These are phyloP conservation scores for Agapanthus africanus DNA, from an alignment of 106 monocot genomes.

Conservation along the genomic window DNA sequence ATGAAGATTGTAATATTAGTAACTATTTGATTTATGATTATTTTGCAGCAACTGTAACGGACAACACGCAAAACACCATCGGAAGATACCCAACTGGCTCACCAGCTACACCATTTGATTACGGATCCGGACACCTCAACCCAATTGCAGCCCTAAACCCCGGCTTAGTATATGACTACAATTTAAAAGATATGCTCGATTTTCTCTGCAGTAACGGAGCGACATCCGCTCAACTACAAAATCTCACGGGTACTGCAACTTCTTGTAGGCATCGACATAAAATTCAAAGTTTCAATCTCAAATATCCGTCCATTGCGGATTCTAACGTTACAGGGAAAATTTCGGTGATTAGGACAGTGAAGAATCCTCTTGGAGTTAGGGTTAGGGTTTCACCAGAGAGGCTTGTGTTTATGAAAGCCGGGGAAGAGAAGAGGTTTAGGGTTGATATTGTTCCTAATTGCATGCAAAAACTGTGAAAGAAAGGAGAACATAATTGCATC, in stretches of 20 bases:
- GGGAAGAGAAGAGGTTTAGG: conserved; percentile 11
- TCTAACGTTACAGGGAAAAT: conserved; percentile 4
- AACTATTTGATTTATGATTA: no score
- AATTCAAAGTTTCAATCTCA: conserved; percentile 4
- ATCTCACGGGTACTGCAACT: conserved; percentile 3
- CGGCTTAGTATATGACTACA: conserved; percentile 11
- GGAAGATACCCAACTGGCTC: conserved; percentile 6
- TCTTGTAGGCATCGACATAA: no score
- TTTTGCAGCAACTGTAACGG: conserved; percentile 9
- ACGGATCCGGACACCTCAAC: conserved; percentile 14
- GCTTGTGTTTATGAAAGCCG: conserved; percentile 7
- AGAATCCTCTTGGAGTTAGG: neutral
- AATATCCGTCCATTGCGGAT: conserved; percentile 19
- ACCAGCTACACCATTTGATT: conserved; percentile 12
- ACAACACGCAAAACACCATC: neutral
- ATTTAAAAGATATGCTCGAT: conserved; percentile 1
- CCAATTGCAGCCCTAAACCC: no score
- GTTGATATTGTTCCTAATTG: conserved; percentile 9
- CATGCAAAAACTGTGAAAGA: no score
- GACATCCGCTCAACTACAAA: neutral
- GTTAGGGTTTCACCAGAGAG: neutral
- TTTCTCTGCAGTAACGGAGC: conserved; percentile 15
- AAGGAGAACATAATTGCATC: no score
- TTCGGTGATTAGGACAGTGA: conserved; percentile 13
- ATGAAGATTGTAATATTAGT: no score